Conservation (phyloP, 1,139 yeast species). For the Nakaseomyces delphensis region DNA sequence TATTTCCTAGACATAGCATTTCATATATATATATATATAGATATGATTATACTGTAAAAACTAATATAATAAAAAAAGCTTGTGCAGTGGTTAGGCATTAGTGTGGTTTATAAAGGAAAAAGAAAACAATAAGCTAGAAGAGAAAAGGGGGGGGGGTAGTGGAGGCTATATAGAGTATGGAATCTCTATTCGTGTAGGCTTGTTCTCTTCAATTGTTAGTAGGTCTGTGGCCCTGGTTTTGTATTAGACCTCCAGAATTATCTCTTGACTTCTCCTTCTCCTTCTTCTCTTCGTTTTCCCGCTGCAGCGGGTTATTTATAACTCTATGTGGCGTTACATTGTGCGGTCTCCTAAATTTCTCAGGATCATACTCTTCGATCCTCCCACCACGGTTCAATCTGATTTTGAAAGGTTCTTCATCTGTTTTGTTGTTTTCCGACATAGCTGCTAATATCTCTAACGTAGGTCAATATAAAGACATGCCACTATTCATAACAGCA, state of each 20-base stretch:
- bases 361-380: slow-evolving; percentile 14
- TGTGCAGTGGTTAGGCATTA: no score
- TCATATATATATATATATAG: no score
- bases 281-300: background rate
- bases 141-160: no score
- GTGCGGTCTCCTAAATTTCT: slow-evolving; percentile 22
- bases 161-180: no score
- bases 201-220: background rate
- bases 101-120: no score
- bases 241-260: slow-evolving; percentile 10
- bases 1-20: no score
- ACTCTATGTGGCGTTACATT: slow-evolving; percentile 12
- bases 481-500: no score
- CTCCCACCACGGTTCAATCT: slow-evolving; percentile 19
- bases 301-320: background rate
- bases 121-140: no score
- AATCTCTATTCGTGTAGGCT: background rate
- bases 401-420: slow-evolving; percentile 10
- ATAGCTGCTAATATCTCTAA: background rate
- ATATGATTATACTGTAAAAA: no score
- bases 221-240: slow-evolving; percentile 19
- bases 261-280: background rate
- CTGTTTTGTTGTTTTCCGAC: background rate
- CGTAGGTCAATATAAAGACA: no score
- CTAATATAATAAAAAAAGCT: no score